Percentiles rank a stretch among this genome's conserved stretches.
Conservation (phyloP, 2,329 filamentous ascomycete genomes). For the Hymenoscyphus infarciens region DNA sequence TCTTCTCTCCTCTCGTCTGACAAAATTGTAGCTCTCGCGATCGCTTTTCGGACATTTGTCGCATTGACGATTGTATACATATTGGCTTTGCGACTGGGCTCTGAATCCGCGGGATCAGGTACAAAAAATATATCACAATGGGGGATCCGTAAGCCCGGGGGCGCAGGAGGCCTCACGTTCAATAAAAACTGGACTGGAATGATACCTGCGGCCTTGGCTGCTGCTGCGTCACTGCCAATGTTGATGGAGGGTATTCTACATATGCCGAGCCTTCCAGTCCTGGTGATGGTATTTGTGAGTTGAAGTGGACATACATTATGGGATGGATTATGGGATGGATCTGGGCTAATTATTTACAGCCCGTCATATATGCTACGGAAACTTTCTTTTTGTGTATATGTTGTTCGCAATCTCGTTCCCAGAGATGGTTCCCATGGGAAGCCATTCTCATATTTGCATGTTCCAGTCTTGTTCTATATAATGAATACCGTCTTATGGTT, state of each 20-base stretch:
- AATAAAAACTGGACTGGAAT: conserved; percentile 20
- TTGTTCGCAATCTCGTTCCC: conserved; percentile 16
- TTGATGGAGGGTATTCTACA: conserved; percentile 29
- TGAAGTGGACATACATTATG: not conserved
- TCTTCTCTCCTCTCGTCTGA: not conserved
- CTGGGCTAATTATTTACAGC: conserved; percentile 19
- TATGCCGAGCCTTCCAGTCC: conserved; percentile 28
- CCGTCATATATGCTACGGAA: conserved; percentile 25
- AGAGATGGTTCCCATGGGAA: conserved; percentile 20
- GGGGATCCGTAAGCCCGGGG: conserved; percentile 16
- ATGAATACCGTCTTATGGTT: conserved; percentile 32
- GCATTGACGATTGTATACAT: conserved; percentile 17
- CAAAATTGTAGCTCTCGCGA: conserved; percentile 20
- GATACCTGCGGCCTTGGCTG: conserved; percentile 23
- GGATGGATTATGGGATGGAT: not conserved
- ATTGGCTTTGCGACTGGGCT: conserved; percentile 12
- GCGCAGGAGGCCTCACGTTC: conserved; percentile 8
- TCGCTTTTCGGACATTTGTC: conserved; percentile 21
- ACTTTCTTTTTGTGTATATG: conserved; percentile 23
- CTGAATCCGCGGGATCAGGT: conserved; percentile 6
- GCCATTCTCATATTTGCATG: conserved; percentile 15
- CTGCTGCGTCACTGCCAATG: conserved; percentile 27
- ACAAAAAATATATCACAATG: conserved; percentile 7
- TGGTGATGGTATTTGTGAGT: conserved; percentile 33
- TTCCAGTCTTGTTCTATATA: conserved; percentile 22